phyloP scores from a whole-genome alignment of 345 rosid genomes.

The Brassica carinata region DNA sequence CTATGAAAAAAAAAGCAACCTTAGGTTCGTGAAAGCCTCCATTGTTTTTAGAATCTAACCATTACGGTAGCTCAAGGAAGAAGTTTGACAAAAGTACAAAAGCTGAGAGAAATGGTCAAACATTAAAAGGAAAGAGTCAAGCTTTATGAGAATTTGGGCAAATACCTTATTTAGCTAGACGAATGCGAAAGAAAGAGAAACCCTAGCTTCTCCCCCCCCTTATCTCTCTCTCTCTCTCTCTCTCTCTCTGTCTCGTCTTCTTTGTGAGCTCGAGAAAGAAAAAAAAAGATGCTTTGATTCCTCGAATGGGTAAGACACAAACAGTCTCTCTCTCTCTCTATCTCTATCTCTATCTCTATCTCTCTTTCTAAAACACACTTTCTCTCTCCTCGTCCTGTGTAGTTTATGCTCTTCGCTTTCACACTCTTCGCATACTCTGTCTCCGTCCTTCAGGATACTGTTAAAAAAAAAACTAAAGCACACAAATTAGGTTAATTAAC shows the following conservation, averaged over 20 bases:
- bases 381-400: slow-evolving; percentile 45
- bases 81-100: slow-evolving; percentile 11
- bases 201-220: too few relatives aligned
- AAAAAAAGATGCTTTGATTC: slow-evolving; percentile 71
- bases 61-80: slow-evolving; percentile 17
- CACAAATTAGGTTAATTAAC: not conserved
- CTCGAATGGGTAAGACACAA: slow-evolving; percentile 47
- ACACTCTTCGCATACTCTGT: slow-evolving; percentile 39
- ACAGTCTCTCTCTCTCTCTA: slow-evolving; percentile 29
- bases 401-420: slow-evolving; percentile 44
- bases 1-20: slow-evolving; percentile 1
- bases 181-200: slow-evolving; percentile 30
- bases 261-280: slow-evolving; percentile 30
- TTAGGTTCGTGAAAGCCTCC: slow-evolving; percentile 22
- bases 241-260: not conserved
- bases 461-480: slow-evolving; percentile 14
- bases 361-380: slow-evolving; percentile 16
- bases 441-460: slow-evolving; percentile 42
- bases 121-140: slow-evolving; percentile 4
- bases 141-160: slow-evolving; percentile 27
- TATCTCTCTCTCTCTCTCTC: not conserved
- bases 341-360: slow-evolving; percentile 29
- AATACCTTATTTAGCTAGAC: slow-evolving; percentile 40
- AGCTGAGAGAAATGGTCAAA: slow-evolving; percentile 14
- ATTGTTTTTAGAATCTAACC: slow-evolving; percentile 29